Percentiles rank a stretch among this genome's conserved stretches.
phyloP scores from a whole-genome alignment of 495 filamentous ascomycete species.

The Penicillium silybi region DNA sequence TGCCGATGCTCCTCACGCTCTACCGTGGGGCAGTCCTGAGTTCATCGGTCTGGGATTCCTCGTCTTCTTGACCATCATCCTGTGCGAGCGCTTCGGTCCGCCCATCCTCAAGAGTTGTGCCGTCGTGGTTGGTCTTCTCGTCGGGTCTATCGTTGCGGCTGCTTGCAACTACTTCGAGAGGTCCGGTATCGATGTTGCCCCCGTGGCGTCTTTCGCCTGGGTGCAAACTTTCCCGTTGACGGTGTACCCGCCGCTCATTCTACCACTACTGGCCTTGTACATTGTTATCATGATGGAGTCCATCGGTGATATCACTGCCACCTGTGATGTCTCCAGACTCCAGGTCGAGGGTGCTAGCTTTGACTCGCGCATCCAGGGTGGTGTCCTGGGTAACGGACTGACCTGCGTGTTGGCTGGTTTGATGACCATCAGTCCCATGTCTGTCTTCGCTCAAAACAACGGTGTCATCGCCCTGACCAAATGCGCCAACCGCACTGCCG shows the following conservation, averaged over 20 bases:
- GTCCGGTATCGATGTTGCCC: slow-evolving; percentile 62
- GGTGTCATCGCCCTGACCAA: slow-evolving; percentile 86
- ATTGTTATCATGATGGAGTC: slow-evolving; percentile 87
- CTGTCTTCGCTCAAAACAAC: slow-evolving; percentile 84
- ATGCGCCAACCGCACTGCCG: slow-evolving; percentile 84
- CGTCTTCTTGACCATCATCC: slow-evolving; percentile 84
- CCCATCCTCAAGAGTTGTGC: slow-evolving; percentile 72
- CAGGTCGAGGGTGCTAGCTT: slow-evolving; percentile 76
- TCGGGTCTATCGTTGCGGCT: slow-evolving; percentile 83
- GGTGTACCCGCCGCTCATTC: slow-evolving; percentile 78
- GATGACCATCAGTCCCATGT: slow-evolving; percentile 82
- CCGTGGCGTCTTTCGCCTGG: slow-evolving; percentile 84
- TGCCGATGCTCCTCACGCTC: slow-evolving; percentile 67
- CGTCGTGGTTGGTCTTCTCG: slow-evolving; percentile 76
- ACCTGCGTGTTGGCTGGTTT: slow-evolving; percentile 78
- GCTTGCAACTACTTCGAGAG: slow-evolving; percentile 80
- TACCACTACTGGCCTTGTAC: slow-evolving; percentile 82
- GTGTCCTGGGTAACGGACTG: slow-evolving; percentile 70
- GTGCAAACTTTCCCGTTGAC: slow-evolving; percentile 78
- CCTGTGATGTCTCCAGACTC: slow-evolving; percentile 75
- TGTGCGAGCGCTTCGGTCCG: slow-evolving; percentile 79
- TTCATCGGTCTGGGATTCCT: slow-evolving; percentile 88
- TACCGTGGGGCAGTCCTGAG: slow-evolving; percentile 84
- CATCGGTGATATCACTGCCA: slow-evolving; percentile 64
- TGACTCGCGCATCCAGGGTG: slow-evolving; percentile 88